Base-by-base conservation (phyloP, 768 basidiomycete species). In the Phanerochaete carnosa region DNA sequence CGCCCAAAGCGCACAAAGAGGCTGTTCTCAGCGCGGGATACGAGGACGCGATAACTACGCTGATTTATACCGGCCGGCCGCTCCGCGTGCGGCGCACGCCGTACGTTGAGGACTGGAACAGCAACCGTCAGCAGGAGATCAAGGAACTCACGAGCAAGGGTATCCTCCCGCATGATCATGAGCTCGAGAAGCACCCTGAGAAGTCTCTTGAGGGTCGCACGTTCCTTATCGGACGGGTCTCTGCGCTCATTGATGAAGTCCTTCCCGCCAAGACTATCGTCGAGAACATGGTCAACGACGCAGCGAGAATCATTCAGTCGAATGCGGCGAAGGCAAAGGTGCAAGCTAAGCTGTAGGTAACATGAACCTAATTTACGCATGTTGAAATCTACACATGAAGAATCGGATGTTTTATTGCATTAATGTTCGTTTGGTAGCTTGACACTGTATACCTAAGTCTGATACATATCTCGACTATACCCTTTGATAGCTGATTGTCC, bases 21-120 rank as follows among this genome's bases (percentile, higher is more conserved):
- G 80, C 86, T 60, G 70, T 93, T 22, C 60, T 92, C 54, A 81
- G 77, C 61, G 88, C 89, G 30, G 80, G 87, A 9, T 88, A 83
- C 66, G 92, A 90, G 61, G 94, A 95, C 71, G 86, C 86, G 22
- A 79, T 87, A 45, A 89, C 87, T 19, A 95, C 94, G n/a, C 69
- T 94, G 49, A 95, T 96, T 68, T 94, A 85, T 76, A 92, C 92
- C 46, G 94, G 94, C 12, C 86, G 95, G 32, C 95, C 95, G 22
- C 77, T 97, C 65, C 85, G 95, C 39, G 94, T 96, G 37, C 76
- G 87, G 64, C 85, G 87, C 71, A 94, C 92, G 1, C 85, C 90
- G 19, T 97, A 94, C 71, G 83, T 96, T 61, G 86, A 86, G 16
- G 86, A 94, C 64, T 94, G 94, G 91, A 87, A 94, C 68, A 80